Evolutionary conservation across 768 basidiomycete genomes (phyloP).

Genomic region (Ramaria rubella): DNA sequence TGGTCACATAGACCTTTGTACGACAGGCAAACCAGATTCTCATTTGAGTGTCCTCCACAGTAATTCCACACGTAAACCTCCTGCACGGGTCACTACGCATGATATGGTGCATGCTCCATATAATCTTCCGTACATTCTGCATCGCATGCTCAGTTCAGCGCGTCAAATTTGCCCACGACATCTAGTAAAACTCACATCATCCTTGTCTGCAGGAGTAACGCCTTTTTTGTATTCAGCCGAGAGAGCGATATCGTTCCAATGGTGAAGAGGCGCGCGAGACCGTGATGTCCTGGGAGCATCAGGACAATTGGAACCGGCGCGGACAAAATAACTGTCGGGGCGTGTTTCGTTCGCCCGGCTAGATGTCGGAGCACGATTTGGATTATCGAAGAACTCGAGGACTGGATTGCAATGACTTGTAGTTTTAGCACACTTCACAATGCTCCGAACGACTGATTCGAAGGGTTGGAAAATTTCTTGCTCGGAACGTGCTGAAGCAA

Average conservation of each 20-base stretch:
- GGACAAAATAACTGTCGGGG: not conserved
- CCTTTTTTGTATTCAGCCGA: not conserved
- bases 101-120: too few relatives aligned
- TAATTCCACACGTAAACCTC: conserved; percentile 24
- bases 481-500: not conserved
- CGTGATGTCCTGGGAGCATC: not conserved
- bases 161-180: not conserved
- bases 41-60: conserved; percentile 19
- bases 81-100: conserved; percentile 22
- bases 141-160: not conserved
- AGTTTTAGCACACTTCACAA: not conserved
- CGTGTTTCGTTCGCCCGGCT: not conserved
- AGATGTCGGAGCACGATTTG: not conserved
- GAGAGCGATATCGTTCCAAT: not conserved
- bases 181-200: not conserved
- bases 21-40: conserved; percentile 26
- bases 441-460: not conserved
- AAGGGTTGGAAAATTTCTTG: not conserved
- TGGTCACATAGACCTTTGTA: conserved; percentile 15
- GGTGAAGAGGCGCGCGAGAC: not conserved
- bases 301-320: not conserved
- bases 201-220: not conserved
- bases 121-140: conserved; percentile 16
- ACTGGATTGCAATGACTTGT: not conserved
- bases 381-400: not conserved